These are phyloP conservation scores for Stagonosporopsis tanaceti DNA, from an alignment of 2,329 filamentous ascomycete genomes.

Conservation along the genomic window DNA sequence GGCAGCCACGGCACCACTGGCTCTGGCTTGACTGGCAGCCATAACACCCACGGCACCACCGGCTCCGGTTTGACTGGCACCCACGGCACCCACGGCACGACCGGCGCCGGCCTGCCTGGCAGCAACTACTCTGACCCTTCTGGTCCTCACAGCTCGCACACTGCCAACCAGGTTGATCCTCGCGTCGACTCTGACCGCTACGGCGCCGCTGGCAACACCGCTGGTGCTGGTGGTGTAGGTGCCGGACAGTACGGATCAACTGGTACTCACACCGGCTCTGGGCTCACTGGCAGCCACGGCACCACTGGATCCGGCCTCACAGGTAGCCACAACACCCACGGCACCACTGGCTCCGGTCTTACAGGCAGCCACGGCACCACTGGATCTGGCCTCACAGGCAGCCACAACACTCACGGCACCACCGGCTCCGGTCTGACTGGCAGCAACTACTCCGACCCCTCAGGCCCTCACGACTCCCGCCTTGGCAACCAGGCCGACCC, in stretches of 20 bases:
- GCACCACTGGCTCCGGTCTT: constrained; percentile 10
- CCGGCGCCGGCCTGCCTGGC: constrained; percentile 15
- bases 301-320: constrained; percentile 19
- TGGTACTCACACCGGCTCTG: constrained; percentile 9
- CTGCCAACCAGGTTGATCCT: constrained; percentile 31
- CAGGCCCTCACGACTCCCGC: constrained; percentile 40
- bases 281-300: constrained; percentile 18
- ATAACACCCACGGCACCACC: constrained; percentile 22
- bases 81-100: constrained; percentile 21
- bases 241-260: constrained; percentile 3
- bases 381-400: constrained; percentile 15
- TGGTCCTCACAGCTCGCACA: constrained; percentile 28
- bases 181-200: constrained; percentile 36
- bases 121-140: constrained; percentile 23
- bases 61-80: constrained; percentile 15
- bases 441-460: constrained; percentile 30
- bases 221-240: constrained; percentile 18
- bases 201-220: constrained; percentile 26
- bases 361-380: constrained; percentile 18
- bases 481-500: constrained; percentile 43
- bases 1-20: constrained; percentile 10
- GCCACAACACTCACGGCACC: constrained; percentile 21
- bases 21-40: constrained; percentile 14
- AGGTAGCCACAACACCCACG: constrained; percentile 12
- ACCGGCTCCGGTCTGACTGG: constrained; percentile 17